phyloP scores from a whole-genome alignment of 257 asterid genomes.

The Fraxinus excelsior region DNA sequence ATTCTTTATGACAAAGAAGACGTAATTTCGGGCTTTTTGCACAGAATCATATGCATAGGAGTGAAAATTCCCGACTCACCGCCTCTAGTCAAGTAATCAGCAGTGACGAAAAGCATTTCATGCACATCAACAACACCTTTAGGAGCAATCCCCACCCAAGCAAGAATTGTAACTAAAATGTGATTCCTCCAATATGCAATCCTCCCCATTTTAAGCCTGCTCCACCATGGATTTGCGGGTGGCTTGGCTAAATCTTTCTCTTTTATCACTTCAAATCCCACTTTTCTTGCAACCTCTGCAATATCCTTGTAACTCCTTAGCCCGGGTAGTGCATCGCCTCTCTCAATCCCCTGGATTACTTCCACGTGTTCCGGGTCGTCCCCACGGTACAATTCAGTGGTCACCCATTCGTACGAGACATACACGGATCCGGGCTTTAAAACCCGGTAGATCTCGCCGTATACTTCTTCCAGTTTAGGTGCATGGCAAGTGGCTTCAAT shows the following conservation, averaged over 20 bases:
- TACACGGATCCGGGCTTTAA: conserved; percentile 66
- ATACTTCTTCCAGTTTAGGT: conserved; percentile 63
- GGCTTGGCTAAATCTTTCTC: conserved; percentile 72
- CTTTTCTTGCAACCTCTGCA: conserved; percentile 49
- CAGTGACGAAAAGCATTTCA: conserved; percentile 78
- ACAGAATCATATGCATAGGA: conserved; percentile 86
- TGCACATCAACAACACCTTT: conserved; percentile 77
- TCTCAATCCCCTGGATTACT: conserved; percentile 74
- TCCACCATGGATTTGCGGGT: conserved; percentile 77
- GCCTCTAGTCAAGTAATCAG: conserved; percentile 66
- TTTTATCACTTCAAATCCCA: conserved; percentile 64
- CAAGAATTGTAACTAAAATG: conserved; percentile 51
- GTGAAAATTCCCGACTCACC: conserved; percentile 73
- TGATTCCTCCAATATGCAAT: conserved; percentile 85
- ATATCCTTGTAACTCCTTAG: conserved; percentile 58
- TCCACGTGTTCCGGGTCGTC: conserved; percentile 67
- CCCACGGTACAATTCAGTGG: conserved; percentile 60
- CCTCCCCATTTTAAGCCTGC: conserved; percentile 74
- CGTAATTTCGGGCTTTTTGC: conserved; percentile 66
- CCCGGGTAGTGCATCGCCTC: conserved; percentile 81
- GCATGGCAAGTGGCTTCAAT: conserved; percentile 85
- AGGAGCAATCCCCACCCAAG: conserved; percentile 72
- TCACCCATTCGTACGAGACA: conserved; percentile 85
- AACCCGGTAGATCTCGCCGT: conserved; percentile 75
- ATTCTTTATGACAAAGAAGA: conserved; percentile 12